Conservation (phyloP, 495 filamentous ascomycete species). For the Cairneyella variabilis region DNA sequence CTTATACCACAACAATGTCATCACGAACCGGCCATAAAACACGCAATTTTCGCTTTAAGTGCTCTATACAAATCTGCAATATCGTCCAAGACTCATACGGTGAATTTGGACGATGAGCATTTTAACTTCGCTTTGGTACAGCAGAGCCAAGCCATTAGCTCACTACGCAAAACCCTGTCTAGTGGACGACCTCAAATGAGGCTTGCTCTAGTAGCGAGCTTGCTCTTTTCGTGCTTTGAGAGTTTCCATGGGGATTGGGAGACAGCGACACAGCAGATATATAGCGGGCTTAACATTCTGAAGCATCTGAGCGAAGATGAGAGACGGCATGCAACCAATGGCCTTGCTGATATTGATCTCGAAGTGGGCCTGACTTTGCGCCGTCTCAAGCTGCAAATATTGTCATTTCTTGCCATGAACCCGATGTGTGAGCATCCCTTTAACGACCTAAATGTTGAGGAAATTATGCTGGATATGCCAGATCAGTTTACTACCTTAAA, state of each 20-base stretch:
- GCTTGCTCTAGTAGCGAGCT: conserved; percentile 17
- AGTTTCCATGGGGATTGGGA: conserved; percentile 20
- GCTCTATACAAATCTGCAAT: conserved; percentile 34
- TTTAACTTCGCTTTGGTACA: conserved; percentile 18
- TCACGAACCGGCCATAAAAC: conserved; percentile 55
- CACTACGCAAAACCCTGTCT: conserved; percentile 15
- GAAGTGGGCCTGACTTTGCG: conserved; percentile 15
- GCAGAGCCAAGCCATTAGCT: conserved; percentile 17
- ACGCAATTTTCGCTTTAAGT: conserved; percentile 59
- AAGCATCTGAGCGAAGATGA: conserved; percentile 11
- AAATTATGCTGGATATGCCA: conserved; percentile 14
- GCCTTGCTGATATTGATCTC: conserved; percentile 12
- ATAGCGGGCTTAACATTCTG: conserved; percentile 20
- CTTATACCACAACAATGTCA: conserved; percentile 55
- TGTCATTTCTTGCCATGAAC: conserved; percentile 22
- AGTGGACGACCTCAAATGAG: conserved; percentile 10
- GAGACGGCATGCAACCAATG: conserved; percentile 8
- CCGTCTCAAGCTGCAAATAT: conserved; percentile 15
- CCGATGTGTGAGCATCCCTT: conserved; percentile 15
- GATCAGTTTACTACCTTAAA: conserved; percentile 19
- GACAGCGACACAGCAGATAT: conserved; percentile 16
- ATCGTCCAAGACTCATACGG: conserved; percentile 8
- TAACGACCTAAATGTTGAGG: conserved; percentile 11
- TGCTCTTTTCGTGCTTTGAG: conserved; percentile 21
- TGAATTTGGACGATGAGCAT: conserved; percentile 17